Evolutionary conservation across 1,139 yeast species (phyloP).

Genomic region (Yamadazyma taylorii): DNA sequence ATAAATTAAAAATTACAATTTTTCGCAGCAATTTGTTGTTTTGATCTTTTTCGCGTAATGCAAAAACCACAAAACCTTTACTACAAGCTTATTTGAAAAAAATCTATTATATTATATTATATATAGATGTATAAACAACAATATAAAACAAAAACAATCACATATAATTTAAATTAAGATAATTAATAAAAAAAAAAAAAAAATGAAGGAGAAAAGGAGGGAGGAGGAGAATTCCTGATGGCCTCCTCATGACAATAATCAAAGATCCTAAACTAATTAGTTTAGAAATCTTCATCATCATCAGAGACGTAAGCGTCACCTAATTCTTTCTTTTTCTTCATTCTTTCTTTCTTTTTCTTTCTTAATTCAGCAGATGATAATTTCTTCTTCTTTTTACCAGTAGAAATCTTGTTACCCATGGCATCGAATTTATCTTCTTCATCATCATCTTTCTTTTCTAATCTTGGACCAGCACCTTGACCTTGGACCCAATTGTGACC

Average conservation of each 20-base stretch:
- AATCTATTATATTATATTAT: conserved; percentile 16
- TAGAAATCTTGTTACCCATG: conserved; percentile 99
- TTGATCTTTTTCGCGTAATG: too few relatives aligned
- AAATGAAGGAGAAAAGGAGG: conserved; percentile 10
- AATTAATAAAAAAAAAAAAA: conserved; percentile 12
- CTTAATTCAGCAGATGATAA: conserved; percentile 98
- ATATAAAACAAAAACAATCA: conserved; percentile 16
- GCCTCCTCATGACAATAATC: conserved; percentile 3
- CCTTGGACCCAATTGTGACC: conserved; percentile 99
- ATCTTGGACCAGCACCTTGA: conserved; percentile 99
- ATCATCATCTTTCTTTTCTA: conserved; percentile 90
- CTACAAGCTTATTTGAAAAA: conserved; percentile 1
- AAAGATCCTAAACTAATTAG: neutral
- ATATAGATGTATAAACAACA: conserved; percentile 19
- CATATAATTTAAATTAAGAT: conserved; percentile 16
- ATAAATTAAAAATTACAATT: too few relatives aligned
- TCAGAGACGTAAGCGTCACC: conserved; percentile 99
- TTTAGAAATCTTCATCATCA: conserved; percentile 65
- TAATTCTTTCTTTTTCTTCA: conserved; percentile 99
- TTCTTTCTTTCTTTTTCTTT: conserved; percentile 99
- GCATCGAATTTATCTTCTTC: conserved; percentile 99
- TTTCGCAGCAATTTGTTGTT: too few relatives aligned
- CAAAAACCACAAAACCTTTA: conserved; percentile 3
- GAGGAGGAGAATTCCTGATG: conserved; percentile 2
- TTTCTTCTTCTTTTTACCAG: conserved; percentile 95